phyloP scores from a whole-genome alignment of 345 rosid species.

The Punica granatum region DNA sequence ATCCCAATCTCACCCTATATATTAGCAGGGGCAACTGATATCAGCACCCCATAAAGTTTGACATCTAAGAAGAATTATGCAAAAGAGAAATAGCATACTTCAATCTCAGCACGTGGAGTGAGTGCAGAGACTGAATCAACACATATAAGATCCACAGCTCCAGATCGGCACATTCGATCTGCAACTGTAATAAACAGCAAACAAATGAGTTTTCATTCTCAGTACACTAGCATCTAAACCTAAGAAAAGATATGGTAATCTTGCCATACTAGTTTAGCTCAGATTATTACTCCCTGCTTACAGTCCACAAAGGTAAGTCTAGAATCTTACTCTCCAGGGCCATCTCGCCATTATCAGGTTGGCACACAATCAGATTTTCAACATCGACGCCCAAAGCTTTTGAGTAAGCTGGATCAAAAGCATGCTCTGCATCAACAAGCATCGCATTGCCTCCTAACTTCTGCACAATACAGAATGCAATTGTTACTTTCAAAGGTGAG shows the following conservation, averaged over 20 bases:
- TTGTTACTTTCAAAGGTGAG: constrained; percentile 1
- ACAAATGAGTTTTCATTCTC: constrained; percentile 2
- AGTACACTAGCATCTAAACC: neutral
- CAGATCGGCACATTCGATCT: constrained; percentile 98
- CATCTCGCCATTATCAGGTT: constrained; percentile 95
- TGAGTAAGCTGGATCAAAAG: constrained; percentile 95
- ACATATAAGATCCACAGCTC: constrained; percentile 89
- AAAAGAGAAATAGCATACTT: constrained; percentile 35
- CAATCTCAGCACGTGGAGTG: constrained; percentile 97
- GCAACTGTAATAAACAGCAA: constrained; percentile 53
- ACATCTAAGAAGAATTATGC: neutral
- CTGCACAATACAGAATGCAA: constrained; percentile 35
- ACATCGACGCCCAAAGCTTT: constrained; percentile 92
- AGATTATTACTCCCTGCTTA: neutral
- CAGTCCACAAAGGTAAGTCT: neutral
- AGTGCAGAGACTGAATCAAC: constrained; percentile 97
- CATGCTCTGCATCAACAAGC: constrained; percentile 99
- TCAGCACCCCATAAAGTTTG: neutral
- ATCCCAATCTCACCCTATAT: constrained; percentile 93
- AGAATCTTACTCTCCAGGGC: constrained; percentile 71
- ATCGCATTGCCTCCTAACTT: constrained; percentile 92
- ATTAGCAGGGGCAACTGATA: neutral
- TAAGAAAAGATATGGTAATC: neutral
- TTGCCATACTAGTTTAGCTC: neutral
- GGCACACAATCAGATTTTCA: constrained; percentile 83